Percentiles rank a stretch among this genome's conserved stretches.
Evolutionary conservation across 139 green algal species (phyloP).

Genomic region (Trebouxia sp.): DNA sequence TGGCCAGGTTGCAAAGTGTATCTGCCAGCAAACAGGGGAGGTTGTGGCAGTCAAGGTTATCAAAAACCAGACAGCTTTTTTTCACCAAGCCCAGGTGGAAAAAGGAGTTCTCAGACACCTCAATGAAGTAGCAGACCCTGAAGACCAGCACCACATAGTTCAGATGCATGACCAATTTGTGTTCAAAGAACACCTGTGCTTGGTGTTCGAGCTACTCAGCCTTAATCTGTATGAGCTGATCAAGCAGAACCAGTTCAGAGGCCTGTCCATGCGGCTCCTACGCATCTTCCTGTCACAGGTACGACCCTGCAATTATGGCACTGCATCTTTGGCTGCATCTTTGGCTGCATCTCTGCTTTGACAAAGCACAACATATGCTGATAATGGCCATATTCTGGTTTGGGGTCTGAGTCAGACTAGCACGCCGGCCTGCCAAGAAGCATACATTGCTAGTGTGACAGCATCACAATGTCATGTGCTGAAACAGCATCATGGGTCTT

Average conservation of each 20-base stretch:
- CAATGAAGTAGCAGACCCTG: conserved; percentile 80
- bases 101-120: conserved; percentile 94
- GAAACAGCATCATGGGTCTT: too few species aligned
- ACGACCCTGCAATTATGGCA: too few species aligned
- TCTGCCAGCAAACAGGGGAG: conserved; percentile 44
- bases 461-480: too few species aligned
- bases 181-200: conserved; percentile 90
- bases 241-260: conserved; percentile 89
- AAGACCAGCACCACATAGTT: conserved; percentile 90
- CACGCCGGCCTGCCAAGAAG: too few species aligned
- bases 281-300: conserved; percentile 80
- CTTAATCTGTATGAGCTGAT: conserved; percentile 99
- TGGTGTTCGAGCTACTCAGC: conserved; percentile 96
- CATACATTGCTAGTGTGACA: too few species aligned
- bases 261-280: conserved; percentile 88
- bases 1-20: conserved; percentile 89
- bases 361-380: too few species aligned
- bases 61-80: conserved; percentile 98
- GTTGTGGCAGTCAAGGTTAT: conserved; percentile 94
- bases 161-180: conserved; percentile 94
- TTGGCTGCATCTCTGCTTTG: too few species aligned
- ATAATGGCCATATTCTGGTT: too few species aligned
- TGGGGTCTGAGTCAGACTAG: too few species aligned
- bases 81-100: conserved; percentile 87
- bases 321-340: too few species aligned